Base-by-base conservation (phyloP, 768 basidiomycete genomes). In the Tulasnella sp. region DNA sequence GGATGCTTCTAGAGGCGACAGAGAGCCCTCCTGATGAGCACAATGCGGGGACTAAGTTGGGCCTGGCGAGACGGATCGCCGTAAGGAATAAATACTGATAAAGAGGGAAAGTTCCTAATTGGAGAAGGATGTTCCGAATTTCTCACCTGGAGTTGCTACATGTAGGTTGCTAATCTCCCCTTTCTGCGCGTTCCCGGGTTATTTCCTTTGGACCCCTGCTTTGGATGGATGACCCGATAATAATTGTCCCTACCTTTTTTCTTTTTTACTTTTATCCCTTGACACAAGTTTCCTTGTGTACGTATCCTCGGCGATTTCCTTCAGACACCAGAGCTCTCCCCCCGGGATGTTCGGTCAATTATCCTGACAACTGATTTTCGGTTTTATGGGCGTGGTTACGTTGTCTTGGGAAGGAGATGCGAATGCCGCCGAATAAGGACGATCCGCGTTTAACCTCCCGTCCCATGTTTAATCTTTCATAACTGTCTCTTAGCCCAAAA, bases 31-130 rank as follows among this genome's bases (percentile, higher is more conserved):
- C 11, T 35, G 7, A 23, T 61, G 61, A 67, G 26, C 61, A 67
- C 61, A 67, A 67, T 67, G 61, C 61, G 61, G 61, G 61, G 61
- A 67, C 61, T 67, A 35, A 35, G 61, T 67, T 67, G 61, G 32
- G 61, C 29, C 61, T 26, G 20, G 23, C n/a, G 51, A 51, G 61
- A 26, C 61, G 61, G 61, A 26, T 67, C 61, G 23, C 29, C 61
- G 29, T 35, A 6, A 7, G 11, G 15, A 44, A 13, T 9, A 42
- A 42, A 15, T 7, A 7, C 9, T 32, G 57, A 61, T 61, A 61
- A 29, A 29, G n/a, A 67, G 61, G 61, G 61, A 67, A 67, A 35
- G 61, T 35, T 67, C 29, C 61, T 26, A 29, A 32, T 10, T 44
- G 42, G n/a, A 11, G 6, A 55, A 5, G 61, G 61, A 26, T 67